phyloP scores from a whole-genome alignment of 1,284 basidiomycete genomes.

The Chalciporus sp. region DNA sequence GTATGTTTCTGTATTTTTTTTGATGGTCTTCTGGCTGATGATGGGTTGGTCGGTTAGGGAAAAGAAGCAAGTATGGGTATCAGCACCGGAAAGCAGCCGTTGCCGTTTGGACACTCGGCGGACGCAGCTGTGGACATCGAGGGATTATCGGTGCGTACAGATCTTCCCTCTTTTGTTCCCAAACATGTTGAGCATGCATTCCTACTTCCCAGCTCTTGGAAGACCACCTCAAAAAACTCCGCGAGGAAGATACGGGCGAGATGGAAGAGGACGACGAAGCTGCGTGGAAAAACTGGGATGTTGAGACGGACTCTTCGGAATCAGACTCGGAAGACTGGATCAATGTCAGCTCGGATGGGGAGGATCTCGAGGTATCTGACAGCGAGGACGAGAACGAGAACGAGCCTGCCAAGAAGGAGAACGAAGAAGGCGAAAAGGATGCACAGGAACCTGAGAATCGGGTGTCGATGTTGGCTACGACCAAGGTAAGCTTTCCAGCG shows the following conservation, averaged over 20 bases:
- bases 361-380: conserved; percentile 79
- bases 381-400: conserved; percentile 77
- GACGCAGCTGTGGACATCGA: conserved; percentile 87
- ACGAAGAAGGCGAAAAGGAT: conserved; percentile 31
- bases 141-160: conserved; percentile 69
- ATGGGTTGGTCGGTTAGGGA: conserved; percentile 49
- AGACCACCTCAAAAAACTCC: conserved; percentile 76
- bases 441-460: conserved; percentile 36
- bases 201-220: conserved; percentile 70
- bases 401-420: conserved; percentile 39
- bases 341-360: conserved; percentile 76
- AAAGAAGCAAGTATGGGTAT: conserved; percentile 84
- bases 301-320: conserved; percentile 69
- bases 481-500: conserved; percentile 69
- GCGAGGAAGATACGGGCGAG: conserved; percentile 63
- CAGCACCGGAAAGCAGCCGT: conserved; percentile 58
- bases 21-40: conserved; percentile 5
- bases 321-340: conserved; percentile 84
- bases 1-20: conserved; percentile 42
- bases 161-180: neutral
- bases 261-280: conserved; percentile 66
- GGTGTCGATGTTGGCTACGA: conserved; percentile 71
- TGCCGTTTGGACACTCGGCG: conserved; percentile 80
- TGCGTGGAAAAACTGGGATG: conserved; percentile 92
- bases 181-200: neutral